These are phyloP conservation scores for Dictyophora rubrovolvata DNA, from an alignment of 768 basidiomycete genomes.

Conservation along the genomic window DNA sequence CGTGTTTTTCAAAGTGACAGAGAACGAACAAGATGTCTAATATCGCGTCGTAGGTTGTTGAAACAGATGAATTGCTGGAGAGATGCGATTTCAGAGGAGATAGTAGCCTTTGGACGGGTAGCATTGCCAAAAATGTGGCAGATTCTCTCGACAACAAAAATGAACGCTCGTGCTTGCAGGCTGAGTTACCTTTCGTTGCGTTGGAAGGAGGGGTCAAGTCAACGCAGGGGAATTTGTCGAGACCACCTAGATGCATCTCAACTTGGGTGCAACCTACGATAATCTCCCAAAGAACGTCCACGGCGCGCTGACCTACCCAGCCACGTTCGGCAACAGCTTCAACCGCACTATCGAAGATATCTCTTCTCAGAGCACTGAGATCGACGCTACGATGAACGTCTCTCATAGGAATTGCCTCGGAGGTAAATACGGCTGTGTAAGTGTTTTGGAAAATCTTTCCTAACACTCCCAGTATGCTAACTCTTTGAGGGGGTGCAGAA, in stretches of 20 bases:
- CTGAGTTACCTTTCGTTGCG: background rate
- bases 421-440: background rate
- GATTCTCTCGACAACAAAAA: background rate
- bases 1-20: slow-evolving; percentile 4
- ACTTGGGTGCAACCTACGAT: slow-evolving; percentile 41
- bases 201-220: background rate
- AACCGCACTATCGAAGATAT: slow-evolving; percentile 55
- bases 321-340: slow-evolving; percentile 59
- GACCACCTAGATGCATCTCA: background rate
- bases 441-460: slow-evolving; percentile 39
- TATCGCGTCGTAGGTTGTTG: background rate
- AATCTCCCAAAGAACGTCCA: slow-evolving; percentile 68
- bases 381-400: background rate
- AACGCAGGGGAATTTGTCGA: slow-evolving; percentile 4
- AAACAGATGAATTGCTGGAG: background rate
- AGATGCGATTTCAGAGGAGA: background rate
- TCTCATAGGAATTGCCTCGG: background rate
- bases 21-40: slow-evolving; percentile 6
- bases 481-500: slow-evolving; percentile 74
- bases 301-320: slow-evolving; percentile 52
- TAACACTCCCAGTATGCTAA: slow-evolving; percentile 69
- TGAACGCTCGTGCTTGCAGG: background rate
- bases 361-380: slow-evolving; percentile 33
- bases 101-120: background rate
- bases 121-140: background rate